phyloP scores from a whole-genome alignment of 306 rosid species.

The Rosa multiflora region DNA sequence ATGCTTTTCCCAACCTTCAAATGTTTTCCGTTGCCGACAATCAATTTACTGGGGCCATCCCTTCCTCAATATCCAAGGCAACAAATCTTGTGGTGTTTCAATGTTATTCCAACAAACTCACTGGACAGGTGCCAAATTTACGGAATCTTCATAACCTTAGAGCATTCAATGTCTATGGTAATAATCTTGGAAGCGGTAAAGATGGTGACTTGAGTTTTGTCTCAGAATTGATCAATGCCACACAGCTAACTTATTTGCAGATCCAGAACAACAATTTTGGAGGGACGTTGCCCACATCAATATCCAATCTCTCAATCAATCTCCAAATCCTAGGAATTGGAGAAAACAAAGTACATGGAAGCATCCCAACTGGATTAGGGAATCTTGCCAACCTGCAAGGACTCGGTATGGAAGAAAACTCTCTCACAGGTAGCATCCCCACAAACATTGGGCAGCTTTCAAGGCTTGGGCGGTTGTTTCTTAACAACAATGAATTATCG shows the following conservation, averaged over 20 bases:
- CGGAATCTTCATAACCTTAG: background rate
- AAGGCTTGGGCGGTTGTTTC: background rate
- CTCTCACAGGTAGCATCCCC: background rate
- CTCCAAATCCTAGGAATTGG: background rate
- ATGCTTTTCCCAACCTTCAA: background rate
- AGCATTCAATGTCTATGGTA: accelerated
- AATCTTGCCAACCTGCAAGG: background rate
- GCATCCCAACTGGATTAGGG: background rate
- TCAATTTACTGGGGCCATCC: background rate
- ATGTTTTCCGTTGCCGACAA: accelerated
- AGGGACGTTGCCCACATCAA: background rate
- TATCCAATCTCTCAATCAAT: background rate
- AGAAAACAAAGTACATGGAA: background rate
- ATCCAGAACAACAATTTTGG: background rate
- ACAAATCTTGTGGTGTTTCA: accelerated
- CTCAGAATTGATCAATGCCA: background rate
- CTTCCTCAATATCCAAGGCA: background rate
- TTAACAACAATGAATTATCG: background rate
- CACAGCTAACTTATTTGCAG: accelerated
- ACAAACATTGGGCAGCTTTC: background rate
- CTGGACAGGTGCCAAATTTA: background rate
- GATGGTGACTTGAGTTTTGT: background rate
- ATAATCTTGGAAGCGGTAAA: background rate
- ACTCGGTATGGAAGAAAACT: accelerated
- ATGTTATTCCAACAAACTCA: background rate